These are phyloP conservation scores for Delitschia confertaspora DNA, from an alignment of 495 filamentous ascomycete genomes.

Conservation along the genomic window DNA sequence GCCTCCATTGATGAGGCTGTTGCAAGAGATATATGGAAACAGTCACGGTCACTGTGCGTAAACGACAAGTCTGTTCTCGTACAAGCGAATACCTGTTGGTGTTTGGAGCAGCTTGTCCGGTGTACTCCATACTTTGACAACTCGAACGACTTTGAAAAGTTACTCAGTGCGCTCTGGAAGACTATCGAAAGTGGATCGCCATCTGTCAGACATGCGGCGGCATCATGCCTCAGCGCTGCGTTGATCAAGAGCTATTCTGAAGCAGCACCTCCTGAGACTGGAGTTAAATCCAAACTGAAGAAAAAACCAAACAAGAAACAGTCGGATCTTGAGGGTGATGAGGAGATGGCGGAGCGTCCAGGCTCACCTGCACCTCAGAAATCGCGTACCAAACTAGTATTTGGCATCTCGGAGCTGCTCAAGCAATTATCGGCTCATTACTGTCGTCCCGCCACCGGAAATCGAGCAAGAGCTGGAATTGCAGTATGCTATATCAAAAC, in stretches of 20 bases:
- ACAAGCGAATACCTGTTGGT: constrained; percentile 70
- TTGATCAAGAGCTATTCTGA: constrained; percentile 75
- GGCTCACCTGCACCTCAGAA: constrained; percentile 67
- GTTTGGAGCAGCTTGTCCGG: constrained; percentile 63
- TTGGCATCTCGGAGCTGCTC: constrained; percentile 72
- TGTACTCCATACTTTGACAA: constrained; percentile 77
- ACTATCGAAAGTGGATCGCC: constrained; percentile 68
- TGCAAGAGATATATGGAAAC: constrained; percentile 91
- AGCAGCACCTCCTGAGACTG: constrained; percentile 37
- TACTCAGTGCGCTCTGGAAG: constrained; percentile 74
- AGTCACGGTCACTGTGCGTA: constrained; percentile 64
- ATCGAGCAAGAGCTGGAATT: constrained; percentile 71
- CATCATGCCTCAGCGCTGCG: constrained; percentile 68
- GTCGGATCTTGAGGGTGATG: constrained; percentile 60
- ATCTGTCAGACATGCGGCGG: constrained; percentile 73
- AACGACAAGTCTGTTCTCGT: constrained; percentile 76
- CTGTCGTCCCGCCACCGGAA: constrained; percentile 66
- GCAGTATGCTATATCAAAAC: constrained; percentile 79
- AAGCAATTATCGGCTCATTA: constrained; percentile 77
- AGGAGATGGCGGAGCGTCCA: constrained; percentile 65
- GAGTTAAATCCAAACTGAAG: constrained; percentile 60
- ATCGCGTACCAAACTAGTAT: constrained; percentile 53
- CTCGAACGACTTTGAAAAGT: constrained; percentile 78
- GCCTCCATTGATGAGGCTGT: constrained; percentile 72
- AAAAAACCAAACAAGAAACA: constrained; percentile 65